Evolutionary conservation across 2,329 filamentous ascomycete genomes (phyloP), one percentile per base, ranked within the genome.

Genomic region (Cercospora sojina): DNA sequence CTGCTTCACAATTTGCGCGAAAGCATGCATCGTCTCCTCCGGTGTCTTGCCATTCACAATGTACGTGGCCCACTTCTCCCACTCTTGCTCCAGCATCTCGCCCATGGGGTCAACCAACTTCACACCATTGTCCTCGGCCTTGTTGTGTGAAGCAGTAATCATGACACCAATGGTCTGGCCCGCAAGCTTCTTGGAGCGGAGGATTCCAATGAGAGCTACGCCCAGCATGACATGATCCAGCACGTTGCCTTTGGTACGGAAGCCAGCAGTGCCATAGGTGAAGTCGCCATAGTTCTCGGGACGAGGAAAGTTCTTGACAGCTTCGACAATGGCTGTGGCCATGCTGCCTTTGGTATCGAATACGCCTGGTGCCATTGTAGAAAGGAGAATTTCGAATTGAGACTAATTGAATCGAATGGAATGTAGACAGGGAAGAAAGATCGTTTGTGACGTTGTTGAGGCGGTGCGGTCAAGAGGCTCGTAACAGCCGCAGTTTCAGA

Each of bases 101-200:
- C 95, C 94, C 89, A 96, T 91, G 12, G 95, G 95, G 79, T 99
- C 95, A 70, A 99, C 92, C 73, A 99, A 88, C 85, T 97, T 97
- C 79, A 97, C 90, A 60, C 93, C 93, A 79, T 97, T 97, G 81
- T 97, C 93, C 73, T 88, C 85, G 35, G 93, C 90, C 18, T 91
- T 91, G 81, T 97, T 97, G 84, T 97, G 93, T 76, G 91, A 96
- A 69, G 93, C 93, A 49, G 93, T 97, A 79, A 97, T 91, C 93
- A 97, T 97, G 72, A 99, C 90, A 76, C 95, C 95, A 76, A 99
- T 96, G 74, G 92, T 90, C 83, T 96, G 91, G 71, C 93, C 90
- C 78, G 90, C 90, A 74, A 96, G 87, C 81, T 95, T 96, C 78
- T 92, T 91, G 71, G 93, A 97, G 70, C 95, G 90, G 60, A 98